phyloP scores from a whole-genome alignment of 176 grass and related monocot genomes.

The Dendrocalamus sinicus region DNA sequence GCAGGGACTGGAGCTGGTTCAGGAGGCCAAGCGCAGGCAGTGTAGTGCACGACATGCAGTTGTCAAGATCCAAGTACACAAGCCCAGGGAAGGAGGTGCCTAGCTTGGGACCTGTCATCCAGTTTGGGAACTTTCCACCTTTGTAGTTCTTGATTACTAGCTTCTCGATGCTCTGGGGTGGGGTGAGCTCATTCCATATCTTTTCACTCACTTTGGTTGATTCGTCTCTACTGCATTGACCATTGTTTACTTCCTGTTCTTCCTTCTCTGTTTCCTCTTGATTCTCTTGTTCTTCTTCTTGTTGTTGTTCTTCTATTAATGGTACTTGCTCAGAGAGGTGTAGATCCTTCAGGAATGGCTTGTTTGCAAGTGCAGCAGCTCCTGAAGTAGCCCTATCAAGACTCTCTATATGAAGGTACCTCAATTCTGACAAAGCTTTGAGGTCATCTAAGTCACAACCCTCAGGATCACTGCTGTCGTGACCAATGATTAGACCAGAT shows the following conservation, averaged over 20 bases:
- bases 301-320: constrained; percentile 29
- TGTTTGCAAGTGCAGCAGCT: constrained; percentile 61
- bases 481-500: constrained; percentile 69
- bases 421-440: constrained; percentile 62
- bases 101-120: constrained; percentile 65
- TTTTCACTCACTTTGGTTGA: constrained; percentile 57
- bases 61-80: constrained; percentile 57
- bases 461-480: constrained; percentile 46
- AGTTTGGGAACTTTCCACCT: constrained; percentile 65
- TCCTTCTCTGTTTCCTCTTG: constrained; percentile 39
- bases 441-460: constrained; percentile 73
- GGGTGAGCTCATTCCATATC: constrained; percentile 73
- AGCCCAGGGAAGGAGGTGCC: constrained; percentile 60
- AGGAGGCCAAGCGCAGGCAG: constrained; percentile 74
- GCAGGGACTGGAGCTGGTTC: constrained; percentile 65
- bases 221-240: constrained; percentile 41
- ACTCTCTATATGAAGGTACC: constrained; percentile 61
- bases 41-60: constrained; percentile 59
- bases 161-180: constrained; percentile 62
- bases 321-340: constrained; percentile 59
- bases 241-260: constrained; percentile 33
- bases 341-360: constrained; percentile 66
- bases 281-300: not conserved
- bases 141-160: constrained; percentile 68
- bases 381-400: constrained; percentile 68